These are phyloP conservation scores for Pleurotus eryngii DNA, from an alignment of 768 basidiomycete species.

Conservation along the genomic window DNA sequence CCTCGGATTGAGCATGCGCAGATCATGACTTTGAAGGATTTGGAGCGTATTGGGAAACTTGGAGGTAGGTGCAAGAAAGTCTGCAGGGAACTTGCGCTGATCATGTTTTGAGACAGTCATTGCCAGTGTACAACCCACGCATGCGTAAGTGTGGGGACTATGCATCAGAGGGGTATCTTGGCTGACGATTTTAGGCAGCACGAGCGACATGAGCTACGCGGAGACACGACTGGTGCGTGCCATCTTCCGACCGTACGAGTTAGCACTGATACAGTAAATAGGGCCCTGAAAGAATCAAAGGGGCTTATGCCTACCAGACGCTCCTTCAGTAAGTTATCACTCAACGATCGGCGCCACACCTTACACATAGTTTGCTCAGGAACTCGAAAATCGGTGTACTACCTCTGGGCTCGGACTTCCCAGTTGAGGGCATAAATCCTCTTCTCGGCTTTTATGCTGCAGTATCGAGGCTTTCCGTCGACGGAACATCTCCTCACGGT, in stretches of 20 bases:
- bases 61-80: slow-evolving; percentile 52
- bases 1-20: slow-evolving; percentile 94
- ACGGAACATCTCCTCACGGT: slow-evolving; percentile 83
- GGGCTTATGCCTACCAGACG: slow-evolving; percentile 87
- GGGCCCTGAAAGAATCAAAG: slow-evolving; percentile 80
- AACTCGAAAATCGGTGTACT: slow-evolving; percentile 52
- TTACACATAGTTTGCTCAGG: slow-evolving; percentile 24
- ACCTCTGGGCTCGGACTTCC: slow-evolving; percentile 91
- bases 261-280: slow-evolving; percentile 19
- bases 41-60: slow-evolving; percentile 64
- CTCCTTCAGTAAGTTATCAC: slow-evolving; percentile 56
- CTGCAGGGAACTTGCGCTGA: background rate
- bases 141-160: slow-evolving; percentile 54
- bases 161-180: background rate
- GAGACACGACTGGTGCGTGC: slow-evolving; percentile 66
- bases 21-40: slow-evolving; percentile 70
- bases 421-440: slow-evolving; percentile 88
- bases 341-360: background rate
- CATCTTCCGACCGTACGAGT: background rate
- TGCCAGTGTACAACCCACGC: slow-evolving; percentile 90
- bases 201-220: slow-evolving; percentile 92
- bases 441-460: slow-evolving; percentile 90
- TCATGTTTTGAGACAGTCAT: slow-evolving; percentile 55
- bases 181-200: slow-evolving; percentile 38
- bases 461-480: slow-evolving; percentile 62